A percentile compares a stretch with the other conserved stretches of the same genome.
These are phyloP conservation scores for Tolypocladium amazonense DNA, from an alignment of 2,329 filamentous ascomycete species.

Conservation along the genomic window DNA sequence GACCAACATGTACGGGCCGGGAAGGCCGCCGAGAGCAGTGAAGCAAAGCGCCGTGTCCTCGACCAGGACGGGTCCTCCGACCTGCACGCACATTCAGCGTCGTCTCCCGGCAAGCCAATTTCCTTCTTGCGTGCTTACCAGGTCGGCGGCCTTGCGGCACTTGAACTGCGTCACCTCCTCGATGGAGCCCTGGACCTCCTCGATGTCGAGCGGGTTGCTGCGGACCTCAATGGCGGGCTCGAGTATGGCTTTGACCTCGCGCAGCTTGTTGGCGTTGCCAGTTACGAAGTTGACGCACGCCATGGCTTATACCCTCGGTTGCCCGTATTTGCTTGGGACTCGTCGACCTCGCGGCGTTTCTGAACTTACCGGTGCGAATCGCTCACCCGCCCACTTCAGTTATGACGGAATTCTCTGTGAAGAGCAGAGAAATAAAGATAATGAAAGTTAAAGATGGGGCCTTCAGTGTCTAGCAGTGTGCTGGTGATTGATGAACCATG, in stretches of 20 bases:
- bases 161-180: slow-evolving; percentile 89
- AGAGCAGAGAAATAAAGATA: neutral
- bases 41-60: slow-evolving; percentile 96
- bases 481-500: neutral
- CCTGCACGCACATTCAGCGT: slow-evolving; percentile 30
- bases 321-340: neutral
- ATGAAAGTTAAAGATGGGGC: too few species aligned
- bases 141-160: slow-evolving; percentile 68
- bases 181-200: slow-evolving; percentile 84
- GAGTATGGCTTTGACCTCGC: slow-evolving; percentile 81
- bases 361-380: neutral
- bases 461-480: neutral
- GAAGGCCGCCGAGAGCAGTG: slow-evolving; percentile 78
- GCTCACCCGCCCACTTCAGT: neutral
- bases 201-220: slow-evolving; percentile 66
- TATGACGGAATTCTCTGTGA: neutral
- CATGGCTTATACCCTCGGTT: slow-evolving; percentile 15
- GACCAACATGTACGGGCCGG: slow-evolving; percentile 82
- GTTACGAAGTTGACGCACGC: slow-evolving; percentile 79
- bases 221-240: slow-evolving; percentile 61
- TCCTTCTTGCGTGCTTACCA: slow-evolving; percentile 35
- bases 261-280: slow-evolving; percentile 87
- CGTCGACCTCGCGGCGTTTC: neutral
- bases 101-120: neutral
- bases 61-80: slow-evolving; percentile 80